phyloP scores from a whole-genome alignment of 345 rosid species.

The Moricandia arvensis region DNA sequence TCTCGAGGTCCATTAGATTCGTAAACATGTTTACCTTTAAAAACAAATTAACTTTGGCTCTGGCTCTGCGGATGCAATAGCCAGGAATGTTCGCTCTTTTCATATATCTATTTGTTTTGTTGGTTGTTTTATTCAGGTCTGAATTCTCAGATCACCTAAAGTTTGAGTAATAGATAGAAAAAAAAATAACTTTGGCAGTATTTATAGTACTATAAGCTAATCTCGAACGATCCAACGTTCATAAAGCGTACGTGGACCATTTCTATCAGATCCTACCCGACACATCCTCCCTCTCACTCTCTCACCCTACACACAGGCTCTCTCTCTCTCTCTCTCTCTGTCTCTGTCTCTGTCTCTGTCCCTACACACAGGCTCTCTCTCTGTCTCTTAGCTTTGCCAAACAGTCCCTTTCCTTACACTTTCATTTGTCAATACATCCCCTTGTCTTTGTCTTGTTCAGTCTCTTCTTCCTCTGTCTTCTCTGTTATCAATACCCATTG shows the following conservation, averaged over 20 bases:
- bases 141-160: no score
- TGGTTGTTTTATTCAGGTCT: no score
- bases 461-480: not conserved
- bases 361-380: constrained; percentile 4
- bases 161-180: no score
- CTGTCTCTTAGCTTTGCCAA: constrained; percentile 31
- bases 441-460: constrained; percentile 3
- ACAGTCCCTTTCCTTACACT: constrained; percentile 6
- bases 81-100: no score
- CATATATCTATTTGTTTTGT: no score
- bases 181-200: no score
- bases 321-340: not conserved
- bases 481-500: constrained; percentile 17
- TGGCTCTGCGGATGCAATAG: no score
- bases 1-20: constrained; percentile 35
- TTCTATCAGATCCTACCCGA: constrained; percentile 41
- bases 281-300: constrained; percentile 15
- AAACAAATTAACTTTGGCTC: constrained; percentile 12
- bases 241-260: constrained; percentile 43
- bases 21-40: constrained; percentile 36
- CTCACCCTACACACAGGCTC: constrained; percentile 19
- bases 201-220: not conserved
- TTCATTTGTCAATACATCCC: not conserved
- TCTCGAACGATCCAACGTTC: constrained; percentile 34
- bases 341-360: constrained; percentile 17